Evolutionary conservation across 371 early-diverging fungal species (phyloP), one percentile per base, ranked within the genome.

Genomic region (Haplosporangium sp.): DNA sequence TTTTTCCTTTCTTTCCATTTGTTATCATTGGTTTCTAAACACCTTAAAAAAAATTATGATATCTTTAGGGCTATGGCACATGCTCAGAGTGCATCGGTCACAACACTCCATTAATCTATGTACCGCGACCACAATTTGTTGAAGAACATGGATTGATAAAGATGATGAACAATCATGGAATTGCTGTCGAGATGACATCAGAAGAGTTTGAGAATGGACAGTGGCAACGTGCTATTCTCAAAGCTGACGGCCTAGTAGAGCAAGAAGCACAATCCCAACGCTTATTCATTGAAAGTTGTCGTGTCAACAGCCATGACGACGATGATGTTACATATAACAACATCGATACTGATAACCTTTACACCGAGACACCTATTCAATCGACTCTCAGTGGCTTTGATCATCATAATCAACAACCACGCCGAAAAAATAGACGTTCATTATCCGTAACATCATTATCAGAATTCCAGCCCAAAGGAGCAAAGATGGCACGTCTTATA

Each of bases 61-160:
- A 27, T 27, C 27, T 27, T 27, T 87, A 88, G 77, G 95, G 95
- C 2, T 95, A 94, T 77, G 94, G 94, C 37, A 93, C 93, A 2
- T 95, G 95, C 75, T 91, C 93, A 5, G 95, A 95, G 76, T 91
- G 92, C 58, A 91, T 94, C 34, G 93, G 92, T 3, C 92, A 92
- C 71, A 74, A 83, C 1, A 90, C 87, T 8, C 92, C 95, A 1
- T 86, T 95, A 63, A 89, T 95, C 2, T 95, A 93, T 68, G 92
- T 95, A 6, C 86, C 93, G 8, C 82, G 95, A 77, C 93, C 93
- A 4, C 92, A 91, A 58, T 95, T 95, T 72, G 90, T 91, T 35
- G 95, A 95, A 69, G 95, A 95, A 74, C 86, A 84, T 38, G 95
- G 94, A 0, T 67, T 95, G 55, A 70, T 90, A 47, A 86, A 87